Conservation (phyloP, 2,329 filamentous ascomycete species). For the Capronia coronata region DNA sequence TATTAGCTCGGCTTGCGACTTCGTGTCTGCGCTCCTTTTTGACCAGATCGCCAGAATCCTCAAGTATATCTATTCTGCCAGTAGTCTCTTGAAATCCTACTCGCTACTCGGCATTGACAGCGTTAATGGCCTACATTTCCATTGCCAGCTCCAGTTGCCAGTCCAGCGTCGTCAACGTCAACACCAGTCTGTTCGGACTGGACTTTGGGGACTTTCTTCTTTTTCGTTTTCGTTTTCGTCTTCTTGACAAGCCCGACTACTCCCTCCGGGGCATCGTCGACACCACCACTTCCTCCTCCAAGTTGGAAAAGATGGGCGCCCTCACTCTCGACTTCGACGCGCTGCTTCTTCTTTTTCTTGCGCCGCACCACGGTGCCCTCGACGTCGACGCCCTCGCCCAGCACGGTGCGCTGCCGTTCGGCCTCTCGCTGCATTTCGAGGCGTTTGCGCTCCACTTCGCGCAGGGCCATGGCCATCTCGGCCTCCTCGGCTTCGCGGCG, state of each 20-base stretch:
- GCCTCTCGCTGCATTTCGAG: slow-evolving; percentile 66
- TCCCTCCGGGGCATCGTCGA: too few species aligned
- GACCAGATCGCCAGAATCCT: too few species aligned
- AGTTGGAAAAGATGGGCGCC: background rate
- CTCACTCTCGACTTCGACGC: background rate
- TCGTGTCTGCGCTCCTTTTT: too few species aligned
- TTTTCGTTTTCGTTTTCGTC: slow-evolving; percentile 28
- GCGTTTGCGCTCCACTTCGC: slow-evolving; percentile 77
- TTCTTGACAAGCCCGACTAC: slow-evolving; percentile 6
- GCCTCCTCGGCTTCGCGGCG: slow-evolving; percentile 68
- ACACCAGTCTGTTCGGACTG: background rate
- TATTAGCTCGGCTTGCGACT: too few species aligned
- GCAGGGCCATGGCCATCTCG: slow-evolving; percentile 82
- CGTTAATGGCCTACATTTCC: too few species aligned
- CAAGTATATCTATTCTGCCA: too few species aligned
- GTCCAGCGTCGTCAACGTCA: background rate
- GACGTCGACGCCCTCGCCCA: slow-evolving; percentile 43
- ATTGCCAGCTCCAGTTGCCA: too few species aligned
- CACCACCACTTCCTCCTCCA: too few species aligned
- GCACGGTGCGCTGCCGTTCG: slow-evolving; percentile 37
- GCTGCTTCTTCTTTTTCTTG: slow-evolving; percentile 56
- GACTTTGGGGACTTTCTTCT: slow-evolving; percentile 13
- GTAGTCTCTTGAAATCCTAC: too few species aligned
- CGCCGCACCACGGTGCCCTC: slow-evolving; percentile 46
- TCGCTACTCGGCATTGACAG: too few species aligned